Conservation (phyloP, 2,329 filamentous ascomycete genomes). For the Aspergillus pseudoviridinutans region DNA sequence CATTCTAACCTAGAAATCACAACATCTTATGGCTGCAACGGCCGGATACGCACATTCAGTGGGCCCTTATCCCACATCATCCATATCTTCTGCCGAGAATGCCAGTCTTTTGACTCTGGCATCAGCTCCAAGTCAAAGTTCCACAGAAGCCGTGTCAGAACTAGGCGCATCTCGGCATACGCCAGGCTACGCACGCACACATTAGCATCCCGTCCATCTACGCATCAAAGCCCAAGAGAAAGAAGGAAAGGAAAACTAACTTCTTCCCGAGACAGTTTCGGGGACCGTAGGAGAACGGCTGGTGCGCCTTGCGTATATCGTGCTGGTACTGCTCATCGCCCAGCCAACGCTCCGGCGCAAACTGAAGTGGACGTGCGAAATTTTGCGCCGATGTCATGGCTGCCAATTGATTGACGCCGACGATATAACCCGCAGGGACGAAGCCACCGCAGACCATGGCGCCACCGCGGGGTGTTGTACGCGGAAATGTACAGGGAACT, state of each 20-base stretch:
- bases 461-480: constrained; percentile 16
- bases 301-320: constrained; percentile 44
- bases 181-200: constrained; percentile 34
- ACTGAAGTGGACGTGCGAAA: constrained; percentile 10
- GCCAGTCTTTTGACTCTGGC: background rate
- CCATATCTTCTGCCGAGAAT: background rate
- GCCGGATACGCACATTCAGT: background rate
- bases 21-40: background rate
- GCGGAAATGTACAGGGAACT: constrained; percentile 19
- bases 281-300: constrained; percentile 49
- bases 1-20: background rate
- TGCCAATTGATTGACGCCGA: background rate
- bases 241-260: constrained; percentile 27
- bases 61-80: background rate
- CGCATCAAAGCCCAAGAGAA: background rate
- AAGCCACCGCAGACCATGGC: background rate
- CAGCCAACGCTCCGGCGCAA: constrained; percentile 17
- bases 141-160: constrained; percentile 45
- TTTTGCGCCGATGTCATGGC: constrained; percentile 2
- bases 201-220: background rate
- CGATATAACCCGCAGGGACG: background rate
- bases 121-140: constrained; percentile 43
- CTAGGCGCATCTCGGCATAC: constrained; percentile 47
- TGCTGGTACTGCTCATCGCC: constrained; percentile 27
- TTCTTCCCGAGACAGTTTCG: constrained; percentile 50